Evolutionary conservation across 2,329 filamentous ascomycete genomes (phyloP).

Genomic region (Cladophialophora carrionii): DNA sequence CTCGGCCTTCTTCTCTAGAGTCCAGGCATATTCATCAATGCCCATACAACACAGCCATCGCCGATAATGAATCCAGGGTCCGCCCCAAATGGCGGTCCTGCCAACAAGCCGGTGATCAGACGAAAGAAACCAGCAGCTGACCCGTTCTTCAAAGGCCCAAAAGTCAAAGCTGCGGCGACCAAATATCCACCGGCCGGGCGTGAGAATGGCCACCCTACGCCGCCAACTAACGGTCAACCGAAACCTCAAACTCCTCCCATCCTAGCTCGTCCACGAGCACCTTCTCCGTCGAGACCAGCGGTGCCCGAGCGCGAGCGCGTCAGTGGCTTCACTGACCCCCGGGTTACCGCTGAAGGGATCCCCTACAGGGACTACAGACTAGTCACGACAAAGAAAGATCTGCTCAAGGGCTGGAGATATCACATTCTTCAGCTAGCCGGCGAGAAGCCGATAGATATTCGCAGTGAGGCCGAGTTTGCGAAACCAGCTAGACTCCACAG

Average conservation of each 20-base stretch:
- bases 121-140: constrained; percentile 35
- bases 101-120: constrained; percentile 28
- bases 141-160: constrained; percentile 34
- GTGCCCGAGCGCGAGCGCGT: constrained; percentile 30
- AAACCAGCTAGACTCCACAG: constrained; percentile 87
- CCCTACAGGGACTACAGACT: constrained; percentile 66
- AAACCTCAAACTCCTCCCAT: constrained; percentile 13
- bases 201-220: constrained; percentile 31
- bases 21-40: constrained; percentile 11
- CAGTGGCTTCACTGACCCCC: constrained; percentile 39
- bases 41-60: constrained; percentile 10
- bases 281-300: constrained; percentile 19
- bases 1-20: background rate
- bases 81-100: constrained; percentile 24
- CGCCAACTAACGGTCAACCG: constrained; percentile 26
- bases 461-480: constrained; percentile 81
- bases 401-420: constrained; percentile 78
- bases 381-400: constrained; percentile 77
- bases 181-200: constrained; percentile 14
- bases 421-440: constrained; percentile 83
- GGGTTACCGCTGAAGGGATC: constrained; percentile 29
- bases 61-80: constrained; percentile 31
- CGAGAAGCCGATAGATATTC: constrained; percentile 64
- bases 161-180: constrained; percentile 15
- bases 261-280: constrained; percentile 16